These are phyloP conservation scores for Podospora pseudocomata DNA, from an alignment of 495 filamentous ascomycete species.

Conservation along the genomic window DNA sequence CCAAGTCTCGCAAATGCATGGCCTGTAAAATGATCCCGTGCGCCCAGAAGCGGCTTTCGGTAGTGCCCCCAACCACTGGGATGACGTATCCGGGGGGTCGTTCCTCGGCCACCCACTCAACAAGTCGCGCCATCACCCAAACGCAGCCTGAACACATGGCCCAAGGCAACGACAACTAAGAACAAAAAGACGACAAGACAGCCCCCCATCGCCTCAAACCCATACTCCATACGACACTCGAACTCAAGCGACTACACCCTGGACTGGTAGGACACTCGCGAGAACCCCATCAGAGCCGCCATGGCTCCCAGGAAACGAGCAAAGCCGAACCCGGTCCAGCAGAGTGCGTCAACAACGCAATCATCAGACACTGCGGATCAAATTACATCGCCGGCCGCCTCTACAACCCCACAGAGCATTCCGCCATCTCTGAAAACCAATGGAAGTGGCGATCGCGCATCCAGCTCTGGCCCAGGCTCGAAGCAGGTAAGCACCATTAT, in stretches of 20 bases:
- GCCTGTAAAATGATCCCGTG: conserved; percentile 1
- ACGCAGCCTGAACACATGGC: conserved; percentile 12
- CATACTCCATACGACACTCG: neutral
- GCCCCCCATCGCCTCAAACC: neutral
- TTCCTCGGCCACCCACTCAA: conserved; percentile 6
- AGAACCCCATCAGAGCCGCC: conserved; percentile 5
- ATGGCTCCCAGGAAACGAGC: conserved; percentile 64
- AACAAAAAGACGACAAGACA: neutral
- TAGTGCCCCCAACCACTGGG: conserved; percentile 4
- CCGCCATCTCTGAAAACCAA: conserved; percentile 10
- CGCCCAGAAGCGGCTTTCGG: conserved; percentile 2
- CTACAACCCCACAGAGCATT: conserved; percentile 12
- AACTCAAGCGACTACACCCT: neutral
- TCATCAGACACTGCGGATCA: conserved; percentile 7
- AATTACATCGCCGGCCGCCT: conserved; percentile 6
- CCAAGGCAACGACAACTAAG: conserved; percentile 11
- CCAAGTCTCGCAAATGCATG: neutral
- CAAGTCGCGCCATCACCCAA: conserved; percentile 13
- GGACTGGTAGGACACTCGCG: neutral
- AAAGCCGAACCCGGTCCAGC: conserved; percentile 50
- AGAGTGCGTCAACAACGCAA: conserved; percentile 23
- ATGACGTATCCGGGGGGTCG: conserved; percentile 15
- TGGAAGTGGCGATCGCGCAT: conserved; percentile 7
- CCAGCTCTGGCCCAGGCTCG: conserved; percentile 7
- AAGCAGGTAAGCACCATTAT: conserved; percentile 21